Evolutionary conservation across 805 yeast genomes (phyloP).

Genomic region (Danielia reshetovae): DNA sequence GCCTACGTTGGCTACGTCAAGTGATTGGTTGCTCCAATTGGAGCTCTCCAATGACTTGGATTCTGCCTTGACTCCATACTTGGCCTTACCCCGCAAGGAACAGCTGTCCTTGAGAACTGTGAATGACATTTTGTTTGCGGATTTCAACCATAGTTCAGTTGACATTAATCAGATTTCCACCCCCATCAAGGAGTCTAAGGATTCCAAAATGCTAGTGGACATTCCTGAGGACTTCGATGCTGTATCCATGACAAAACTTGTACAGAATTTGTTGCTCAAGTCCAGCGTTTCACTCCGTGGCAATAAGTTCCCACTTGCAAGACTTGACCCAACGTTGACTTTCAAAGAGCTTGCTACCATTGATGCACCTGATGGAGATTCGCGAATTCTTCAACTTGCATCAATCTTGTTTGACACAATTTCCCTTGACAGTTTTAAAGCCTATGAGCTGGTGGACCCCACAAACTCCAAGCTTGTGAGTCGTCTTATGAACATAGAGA

Average conservation of each 20-base stretch:
- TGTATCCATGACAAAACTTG: constrained; percentile 16
- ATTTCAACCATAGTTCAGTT: constrained; percentile 28
- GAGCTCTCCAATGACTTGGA: constrained; percentile 46
- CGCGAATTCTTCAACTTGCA: constrained; percentile 50
- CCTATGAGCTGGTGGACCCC: constrained; percentile 9
- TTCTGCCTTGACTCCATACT: constrained; percentile 37
- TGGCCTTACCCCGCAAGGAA: constrained; percentile 8
- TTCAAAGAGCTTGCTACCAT: constrained; percentile 19
- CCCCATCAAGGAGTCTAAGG: constrained; percentile 16
- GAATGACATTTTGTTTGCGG: constrained; percentile 47
- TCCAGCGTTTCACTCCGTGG: constrained; percentile 19
- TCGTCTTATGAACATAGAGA: constrained; percentile 19
- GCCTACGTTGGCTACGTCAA: constrained; percentile 47
- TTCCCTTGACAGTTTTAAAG: constrained; percentile 1
- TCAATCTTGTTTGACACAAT: constrained; percentile 51
- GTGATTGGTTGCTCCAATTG: constrained; percentile 64
- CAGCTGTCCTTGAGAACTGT: constrained; percentile 32
- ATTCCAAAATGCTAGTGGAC: constrained; percentile 3
- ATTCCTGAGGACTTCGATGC: constrained; percentile 2
- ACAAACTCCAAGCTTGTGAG: constrained; percentile 11
- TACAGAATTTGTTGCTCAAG: constrained; percentile 19
- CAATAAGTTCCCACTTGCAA: constrained; percentile 26
- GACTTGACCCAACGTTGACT: constrained; percentile 4
- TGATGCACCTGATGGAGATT: constrained; percentile 17
- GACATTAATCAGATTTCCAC: constrained; percentile 19